Conservation (phyloP, 2,329 filamentous ascomycete species). For the Colletotrichum sp. region DNA sequence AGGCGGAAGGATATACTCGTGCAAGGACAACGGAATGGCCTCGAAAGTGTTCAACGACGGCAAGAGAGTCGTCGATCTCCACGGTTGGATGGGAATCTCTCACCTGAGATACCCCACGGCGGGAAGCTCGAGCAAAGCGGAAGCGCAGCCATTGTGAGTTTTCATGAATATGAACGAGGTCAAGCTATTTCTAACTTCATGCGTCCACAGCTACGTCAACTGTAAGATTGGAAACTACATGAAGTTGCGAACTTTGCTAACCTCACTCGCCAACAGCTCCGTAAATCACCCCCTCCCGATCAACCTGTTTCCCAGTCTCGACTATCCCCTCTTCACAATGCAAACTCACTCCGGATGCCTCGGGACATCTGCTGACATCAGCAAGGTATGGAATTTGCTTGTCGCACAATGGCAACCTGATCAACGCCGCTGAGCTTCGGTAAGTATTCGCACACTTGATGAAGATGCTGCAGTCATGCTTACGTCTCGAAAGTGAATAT, state of each 20-base stretch:
- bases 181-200: neutral
- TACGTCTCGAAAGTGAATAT: slow-evolving; percentile 39
- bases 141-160: slow-evolving; percentile 82
- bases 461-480: neutral
- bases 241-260: neutral
- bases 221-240: neutral
- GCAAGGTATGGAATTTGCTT: slow-evolving; percentile 27
- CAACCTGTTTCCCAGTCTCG: neutral
- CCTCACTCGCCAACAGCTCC: neutral
- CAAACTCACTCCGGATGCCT: neutral
- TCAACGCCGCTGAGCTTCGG: slow-evolving; percentile 75
- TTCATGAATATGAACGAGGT: neutral
- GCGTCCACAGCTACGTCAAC: neutral
- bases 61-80: slow-evolving; percentile 39
- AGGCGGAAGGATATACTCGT: slow-evolving; percentile 84
- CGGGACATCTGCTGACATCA: neutral
- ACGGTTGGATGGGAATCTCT: slow-evolving; percentile 52
- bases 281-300: neutral
- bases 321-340: neutral
- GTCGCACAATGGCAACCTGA: slow-evolving; percentile 88
- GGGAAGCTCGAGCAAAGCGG: slow-evolving; percentile 63
- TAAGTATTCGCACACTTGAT: slow-evolving; percentile 25
- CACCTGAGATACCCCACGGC: slow-evolving; percentile 90
- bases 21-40: slow-evolving; percentile 90
- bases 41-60: slow-evolving; percentile 86